Percentiles rank a stretch among this genome's conserved stretches.
These are phyloP conservation scores for Gossypium gossypioides DNA, from an alignment of 441 rosid genomes.

Conservation along the genomic window DNA sequence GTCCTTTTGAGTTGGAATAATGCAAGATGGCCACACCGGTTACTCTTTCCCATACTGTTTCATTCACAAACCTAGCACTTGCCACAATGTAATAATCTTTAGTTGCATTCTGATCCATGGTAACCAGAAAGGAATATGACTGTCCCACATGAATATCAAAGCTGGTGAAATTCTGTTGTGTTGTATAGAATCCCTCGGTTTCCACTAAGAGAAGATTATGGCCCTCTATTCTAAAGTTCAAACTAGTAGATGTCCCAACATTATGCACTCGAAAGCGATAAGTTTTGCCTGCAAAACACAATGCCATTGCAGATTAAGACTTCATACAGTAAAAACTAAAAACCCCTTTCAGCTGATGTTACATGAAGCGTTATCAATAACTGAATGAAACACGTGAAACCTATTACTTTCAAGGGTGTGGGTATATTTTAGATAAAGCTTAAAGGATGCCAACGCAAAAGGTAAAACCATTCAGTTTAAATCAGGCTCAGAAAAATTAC, in stretches of 20 bases:
- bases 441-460: neutral
- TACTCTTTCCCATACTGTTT: conserved; percentile 73
- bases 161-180: conserved; percentile 54
- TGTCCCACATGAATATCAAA: conserved; percentile 88
- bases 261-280: conserved; percentile 74
- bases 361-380: neutral
- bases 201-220: conserved; percentile 76
- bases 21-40: conserved; percentile 88
- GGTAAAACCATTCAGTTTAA: neutral
- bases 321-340: neutral
- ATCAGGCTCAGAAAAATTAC: neutral
- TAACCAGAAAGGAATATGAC: conserved; percentile 74
- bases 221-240: conserved; percentile 85
- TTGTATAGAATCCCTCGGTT: conserved; percentile 69
- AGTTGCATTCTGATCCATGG: conserved; percentile 81
- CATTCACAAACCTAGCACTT: conserved; percentile 86
- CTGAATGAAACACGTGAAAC: neutral
- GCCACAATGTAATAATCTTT: conserved; percentile 85
- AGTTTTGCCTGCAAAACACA: conserved; percentile 58
- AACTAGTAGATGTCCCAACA: conserved; percentile 76
- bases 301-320: neutral
- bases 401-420: no score
- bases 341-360: neutral
- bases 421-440: neutral
- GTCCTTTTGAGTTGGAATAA: conserved; percentile 81